These are phyloP conservation scores for Cyclostephanos invisitatus DNA, from an alignment of 108 stramenopile genomes.

Conservation along the genomic window DNA sequence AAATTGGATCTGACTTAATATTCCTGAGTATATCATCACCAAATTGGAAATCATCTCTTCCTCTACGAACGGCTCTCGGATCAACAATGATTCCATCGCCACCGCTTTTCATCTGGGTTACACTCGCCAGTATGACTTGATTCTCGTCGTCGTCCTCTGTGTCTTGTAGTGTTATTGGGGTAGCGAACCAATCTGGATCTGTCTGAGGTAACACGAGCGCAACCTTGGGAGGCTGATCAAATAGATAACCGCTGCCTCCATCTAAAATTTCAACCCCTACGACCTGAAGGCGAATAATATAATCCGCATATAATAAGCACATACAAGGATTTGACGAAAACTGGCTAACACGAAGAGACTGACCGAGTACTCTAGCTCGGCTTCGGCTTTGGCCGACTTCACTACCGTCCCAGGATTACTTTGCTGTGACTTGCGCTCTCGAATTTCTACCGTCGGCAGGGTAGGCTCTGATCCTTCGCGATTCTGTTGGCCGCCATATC, in stretches of 20 bases:
- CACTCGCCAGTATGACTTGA: slow-evolving; percentile 42
- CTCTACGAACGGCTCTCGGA: slow-evolving; percentile 16
- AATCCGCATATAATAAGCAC: not conserved
- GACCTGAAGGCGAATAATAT: slow-evolving; percentile 15
- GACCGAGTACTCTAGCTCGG: slow-evolving; percentile 72
- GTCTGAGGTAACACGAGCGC: slow-evolving; percentile 49
- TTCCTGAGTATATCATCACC: slow-evolving; percentile 37
- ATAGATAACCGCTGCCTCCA: slow-evolving; percentile 74
- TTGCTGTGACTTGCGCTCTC: slow-evolving; percentile 42
- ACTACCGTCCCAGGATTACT: slow-evolving; percentile 10
- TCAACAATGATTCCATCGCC: slow-evolving; percentile 24
- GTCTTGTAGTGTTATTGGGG: slow-evolving; percentile 18
- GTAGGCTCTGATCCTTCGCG: slow-evolving; percentile 27
- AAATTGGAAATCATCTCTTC: slow-evolving; percentile 5
- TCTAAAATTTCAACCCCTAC: slow-evolving; percentile 46
- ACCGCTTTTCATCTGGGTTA: slow-evolving; percentile 45
- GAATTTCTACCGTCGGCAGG: slow-evolving; percentile 70
- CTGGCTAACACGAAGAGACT: slow-evolving; percentile 24
- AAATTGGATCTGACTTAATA: slow-evolving; percentile 61
- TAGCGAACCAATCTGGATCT: slow-evolving; percentile 84
- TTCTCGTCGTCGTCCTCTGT: slow-evolving; percentile 40
- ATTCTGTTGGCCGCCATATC: slow-evolving; percentile 54
- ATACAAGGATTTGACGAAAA: not conserved
- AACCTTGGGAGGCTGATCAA: slow-evolving; percentile 63
- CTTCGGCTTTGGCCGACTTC: slow-evolving; percentile 61